Conservation (phyloP, 768 basidiomycete species). For the Paxillus rubicundulus region DNA sequence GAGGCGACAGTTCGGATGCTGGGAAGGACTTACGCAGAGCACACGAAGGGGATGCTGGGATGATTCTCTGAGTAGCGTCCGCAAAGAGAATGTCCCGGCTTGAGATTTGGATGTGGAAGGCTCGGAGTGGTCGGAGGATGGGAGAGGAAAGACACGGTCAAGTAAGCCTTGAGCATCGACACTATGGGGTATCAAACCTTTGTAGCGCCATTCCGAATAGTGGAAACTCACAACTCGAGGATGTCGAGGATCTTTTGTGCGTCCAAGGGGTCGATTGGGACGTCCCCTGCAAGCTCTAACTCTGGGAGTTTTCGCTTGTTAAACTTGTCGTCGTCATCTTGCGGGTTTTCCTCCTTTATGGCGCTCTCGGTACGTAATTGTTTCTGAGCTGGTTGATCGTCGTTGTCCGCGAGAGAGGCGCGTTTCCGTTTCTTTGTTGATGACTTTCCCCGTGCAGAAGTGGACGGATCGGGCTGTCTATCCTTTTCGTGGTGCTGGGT, state of each 20-base stretch:
- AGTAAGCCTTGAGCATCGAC: slow-evolving; percentile 73
- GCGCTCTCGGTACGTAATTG: slow-evolving; percentile 41
- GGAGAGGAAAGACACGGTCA: slow-evolving; percentile 72
- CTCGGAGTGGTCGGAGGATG: slow-evolving; percentile 36
- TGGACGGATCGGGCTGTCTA: slow-evolving; percentile 22
- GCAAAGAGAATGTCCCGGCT: slow-evolving; percentile 45
- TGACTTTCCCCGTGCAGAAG: slow-evolving; percentile 28
- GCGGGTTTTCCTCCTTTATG: slow-evolving; percentile 34
- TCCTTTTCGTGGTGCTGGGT: slow-evolving; percentile 40
- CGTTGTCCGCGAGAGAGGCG: slow-evolving; percentile 39
- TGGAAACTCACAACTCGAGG: slow-evolving; percentile 48
- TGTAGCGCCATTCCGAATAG: background rate
- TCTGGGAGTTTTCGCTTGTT: slow-evolving; percentile 18
- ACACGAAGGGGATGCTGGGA: slow-evolving; percentile 52
- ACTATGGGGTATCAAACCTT: slow-evolving; percentile 33
- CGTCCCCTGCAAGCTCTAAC: slow-evolving; percentile 43
- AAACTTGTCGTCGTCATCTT: slow-evolving; percentile 20
- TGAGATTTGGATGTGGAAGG: slow-evolving; percentile 40
- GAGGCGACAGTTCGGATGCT: slow-evolving; percentile 12
- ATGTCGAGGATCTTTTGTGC: slow-evolving; percentile 59
- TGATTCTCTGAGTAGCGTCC: slow-evolving; percentile 53
- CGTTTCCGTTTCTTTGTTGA: slow-evolving; percentile 70
- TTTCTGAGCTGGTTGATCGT: slow-evolving; percentile 52
- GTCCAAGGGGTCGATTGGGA: slow-evolving; percentile 42
- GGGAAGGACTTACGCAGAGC: slow-evolving; percentile 48